These are phyloP conservation scores for Phaeomoniella chlamydospora DNA, from an alignment of 2,329 filamentous ascomycete genomes.

Conservation along the genomic window DNA sequence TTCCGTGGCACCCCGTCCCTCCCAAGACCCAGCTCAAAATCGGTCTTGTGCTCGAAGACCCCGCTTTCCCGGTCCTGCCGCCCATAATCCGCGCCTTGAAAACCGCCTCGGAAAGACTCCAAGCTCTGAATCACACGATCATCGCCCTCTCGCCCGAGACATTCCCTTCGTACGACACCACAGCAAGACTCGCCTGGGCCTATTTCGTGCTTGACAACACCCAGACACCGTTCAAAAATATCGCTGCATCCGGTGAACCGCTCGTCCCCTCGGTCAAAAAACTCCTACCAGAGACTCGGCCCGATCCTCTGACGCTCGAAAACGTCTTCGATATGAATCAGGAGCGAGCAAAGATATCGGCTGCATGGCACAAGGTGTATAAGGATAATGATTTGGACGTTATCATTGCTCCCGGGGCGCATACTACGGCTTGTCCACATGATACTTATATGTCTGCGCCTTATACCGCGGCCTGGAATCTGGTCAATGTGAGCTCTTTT, in stretches of 20 bases:
- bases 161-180: no score
- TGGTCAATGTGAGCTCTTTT: conserved; percentile 31
- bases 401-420: conserved; percentile 33
- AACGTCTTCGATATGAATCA: conserved; percentile 28
- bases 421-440: conserved; percentile 35
- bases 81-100: conserved; percentile 32
- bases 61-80: conserved; percentile 34
- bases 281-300: conserved; percentile 12
- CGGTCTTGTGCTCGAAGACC: conserved; percentile 32
- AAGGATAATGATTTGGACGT: conserved; percentile 32
- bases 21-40: conserved; percentile 22
- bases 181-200: no score
- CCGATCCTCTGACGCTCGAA: conserved; percentile 20
- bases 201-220: no score
- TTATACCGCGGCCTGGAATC: conserved; percentile 37
- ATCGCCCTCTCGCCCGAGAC: no score
- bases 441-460: conserved; percentile 20
- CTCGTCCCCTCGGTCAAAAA: conserved; percentile 23
- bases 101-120: conserved; percentile 22
- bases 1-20: conserved; percentile 29
- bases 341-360: conserved; percentile 17
- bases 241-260: conserved; percentile 28
- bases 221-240: conserved; percentile 11
- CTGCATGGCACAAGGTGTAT: conserved; percentile 27
- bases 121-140: conserved; percentile 27